These are phyloP conservation scores for Solanum microdontum DNA, from an alignment of 257 asterid species.

Conservation along the genomic window DNA sequence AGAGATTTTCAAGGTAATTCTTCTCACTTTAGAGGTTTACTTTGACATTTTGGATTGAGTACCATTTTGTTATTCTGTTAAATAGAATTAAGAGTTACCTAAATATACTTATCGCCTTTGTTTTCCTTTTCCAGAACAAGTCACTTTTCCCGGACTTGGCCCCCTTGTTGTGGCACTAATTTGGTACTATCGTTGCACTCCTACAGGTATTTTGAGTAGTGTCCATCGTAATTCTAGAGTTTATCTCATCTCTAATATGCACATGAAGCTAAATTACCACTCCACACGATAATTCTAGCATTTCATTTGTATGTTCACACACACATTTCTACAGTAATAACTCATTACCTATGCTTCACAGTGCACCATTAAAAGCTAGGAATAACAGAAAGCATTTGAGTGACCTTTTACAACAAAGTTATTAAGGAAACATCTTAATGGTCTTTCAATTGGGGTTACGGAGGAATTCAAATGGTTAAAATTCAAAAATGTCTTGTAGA, in stretches of 20 bases:
- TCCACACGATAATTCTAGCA: neutral
- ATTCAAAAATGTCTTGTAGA: neutral
- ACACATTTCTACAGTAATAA: neutral
- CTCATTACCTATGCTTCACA: neutral
- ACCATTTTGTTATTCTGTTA: neutral
- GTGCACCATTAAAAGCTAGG: neutral
- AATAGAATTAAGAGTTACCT: neutral
- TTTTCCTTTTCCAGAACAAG: conserved; percentile 1
- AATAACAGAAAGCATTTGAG: neutral
- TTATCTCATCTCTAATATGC: neutral
- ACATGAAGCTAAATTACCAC: neutral
- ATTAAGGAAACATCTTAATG: no score
- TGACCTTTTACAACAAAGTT: neutral
- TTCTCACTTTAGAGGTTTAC: neutral
- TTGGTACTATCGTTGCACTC: conserved; percentile 24
- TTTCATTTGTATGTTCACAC: neutral
- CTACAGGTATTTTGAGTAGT: conserved; percentile 18
- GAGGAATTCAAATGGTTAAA: neutral
- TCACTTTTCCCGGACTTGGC: conserved; percentile 1
- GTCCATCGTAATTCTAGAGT: neutral
- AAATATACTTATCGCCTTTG: neutral
- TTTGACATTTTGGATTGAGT: neutral
- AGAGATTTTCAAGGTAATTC: neutral
- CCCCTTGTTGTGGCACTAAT: conserved; percentile 23
- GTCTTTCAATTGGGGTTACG: neutral